Percentiles rank a stretch among this genome's conserved stretches.
phyloP scores from a whole-genome alignment of 768 basidiomycete species.

The Leucocoprinus birnbaumii region DNA sequence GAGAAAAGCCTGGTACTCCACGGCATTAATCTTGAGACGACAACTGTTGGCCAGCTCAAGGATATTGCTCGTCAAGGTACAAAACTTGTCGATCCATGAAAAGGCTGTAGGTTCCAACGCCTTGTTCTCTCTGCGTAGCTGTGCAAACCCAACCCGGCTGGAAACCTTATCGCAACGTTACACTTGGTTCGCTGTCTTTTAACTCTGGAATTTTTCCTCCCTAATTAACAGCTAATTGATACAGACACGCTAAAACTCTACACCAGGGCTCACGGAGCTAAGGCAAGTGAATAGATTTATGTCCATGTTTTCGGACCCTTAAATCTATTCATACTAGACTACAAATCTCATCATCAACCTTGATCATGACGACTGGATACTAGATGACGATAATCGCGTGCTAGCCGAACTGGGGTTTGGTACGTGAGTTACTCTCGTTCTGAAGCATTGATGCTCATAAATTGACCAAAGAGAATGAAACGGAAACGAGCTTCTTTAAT shows the following conservation, averaged over 20 bases:
- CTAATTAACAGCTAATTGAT: slow-evolving; percentile 10
- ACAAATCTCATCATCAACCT: slow-evolving; percentile 98
- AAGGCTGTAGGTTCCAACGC: slow-evolving; percentile 8
- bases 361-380: slow-evolving; percentile 92
- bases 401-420: slow-evolving; percentile 78
- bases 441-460: neutral
- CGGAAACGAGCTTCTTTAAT: slow-evolving; percentile 92
- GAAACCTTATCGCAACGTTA: slow-evolving; percentile 81
- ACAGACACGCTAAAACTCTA: slow-evolving; percentile 94
- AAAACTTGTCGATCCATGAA: slow-evolving; percentile 8
- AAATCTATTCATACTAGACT: slow-evolving; percentile 51
- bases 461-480: slow-evolving; percentile 80
- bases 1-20: slow-evolving; percentile 85
- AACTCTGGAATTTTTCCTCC: slow-evolving; percentile 1
- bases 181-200: slow-evolving; percentile 51
- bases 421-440: slow-evolving; percentile 30
- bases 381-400: slow-evolving; percentile 59
- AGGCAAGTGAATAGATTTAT: slow-evolving; percentile 46
- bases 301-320: neutral
- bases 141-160: slow-evolving; percentile 74
- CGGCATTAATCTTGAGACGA: slow-evolving; percentile 71
- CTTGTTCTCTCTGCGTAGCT: slow-evolving; percentile 37
- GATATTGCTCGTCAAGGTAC: slow-evolving; percentile 65
- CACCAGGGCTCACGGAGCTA: slow-evolving; percentile 91
- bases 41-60: slow-evolving; percentile 81